Percentiles rank a stretch among this genome's conserved stretches.
These are phyloP conservation scores for Zostera marina DNA, from an alignment of 116 monocot genomes.

Conservation along the genomic window DNA sequence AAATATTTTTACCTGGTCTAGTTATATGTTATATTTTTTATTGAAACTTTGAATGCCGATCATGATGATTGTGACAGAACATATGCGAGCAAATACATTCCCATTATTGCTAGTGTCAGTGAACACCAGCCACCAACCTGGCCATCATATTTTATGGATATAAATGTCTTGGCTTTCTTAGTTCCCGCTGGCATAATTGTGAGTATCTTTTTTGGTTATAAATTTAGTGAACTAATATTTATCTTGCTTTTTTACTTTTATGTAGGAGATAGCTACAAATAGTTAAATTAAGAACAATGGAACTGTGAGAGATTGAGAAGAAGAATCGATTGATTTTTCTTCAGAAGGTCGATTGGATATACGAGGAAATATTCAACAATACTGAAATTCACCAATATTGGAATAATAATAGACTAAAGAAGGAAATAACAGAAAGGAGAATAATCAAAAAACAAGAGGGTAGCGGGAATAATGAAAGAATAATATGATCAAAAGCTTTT, in stretches of 20 bases:
- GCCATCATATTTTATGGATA: slow-evolving; percentile 99
- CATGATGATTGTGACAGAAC: slow-evolving; percentile 40
- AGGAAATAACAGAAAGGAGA: too few relatives aligned
- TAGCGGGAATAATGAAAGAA: too few relatives aligned
- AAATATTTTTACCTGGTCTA: background rate
- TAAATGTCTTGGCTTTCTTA: slow-evolving; percentile 90
- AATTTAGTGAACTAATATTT: background rate
- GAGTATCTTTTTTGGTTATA: slow-evolving; percentile 19
- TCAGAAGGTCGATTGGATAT: too few relatives aligned
- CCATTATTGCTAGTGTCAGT: slow-evolving; percentile 97
- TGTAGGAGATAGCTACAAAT: too few relatives aligned
- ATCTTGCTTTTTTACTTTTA: slow-evolving; percentile 1
- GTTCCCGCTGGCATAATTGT: slow-evolving; percentile 98
- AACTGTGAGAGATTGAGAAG: too few relatives aligned
- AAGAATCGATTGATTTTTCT: too few relatives aligned
- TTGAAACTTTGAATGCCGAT: background rate
- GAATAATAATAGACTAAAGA: too few relatives aligned
- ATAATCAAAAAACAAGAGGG: too few relatives aligned
- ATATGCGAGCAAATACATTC: slow-evolving; percentile 99
- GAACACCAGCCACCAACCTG: slow-evolving; percentile 99
- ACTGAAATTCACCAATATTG: too few relatives aligned
- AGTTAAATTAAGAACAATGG: too few relatives aligned
- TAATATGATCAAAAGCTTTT: too few relatives aligned
- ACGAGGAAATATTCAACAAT: too few relatives aligned
- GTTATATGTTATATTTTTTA: background rate